A percentile compares a stretch with the other conserved stretches of the same genome.
phyloP scores from a whole-genome alignment of 31 red algal species.

The Asparagopsis taxiformis region DNA sequence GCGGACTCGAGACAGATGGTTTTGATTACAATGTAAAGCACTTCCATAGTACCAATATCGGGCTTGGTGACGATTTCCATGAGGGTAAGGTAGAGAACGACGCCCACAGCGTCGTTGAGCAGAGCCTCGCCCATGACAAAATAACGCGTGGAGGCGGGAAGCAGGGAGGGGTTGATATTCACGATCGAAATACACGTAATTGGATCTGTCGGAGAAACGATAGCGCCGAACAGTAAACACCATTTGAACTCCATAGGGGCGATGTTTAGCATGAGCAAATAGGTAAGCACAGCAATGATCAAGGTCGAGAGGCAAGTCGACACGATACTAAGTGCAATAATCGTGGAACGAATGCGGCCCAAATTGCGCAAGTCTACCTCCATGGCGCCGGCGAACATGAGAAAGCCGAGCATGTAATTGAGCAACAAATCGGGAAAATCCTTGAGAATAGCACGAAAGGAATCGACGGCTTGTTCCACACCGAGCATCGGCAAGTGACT shows the following conservation, averaged over 20 bases:
- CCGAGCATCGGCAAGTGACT: slow-evolving; percentile 60
- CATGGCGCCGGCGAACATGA: slow-evolving; percentile 94
- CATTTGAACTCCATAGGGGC: slow-evolving; percentile 79
- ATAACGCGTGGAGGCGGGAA: slow-evolving; percentile 88
- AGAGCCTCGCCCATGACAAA: slow-evolving; percentile 94
- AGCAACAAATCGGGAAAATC: slow-evolving; percentile 95
- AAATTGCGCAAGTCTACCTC: slow-evolving; percentile 91
- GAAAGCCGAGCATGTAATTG: slow-evolving; percentile 93
- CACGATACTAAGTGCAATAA: slow-evolving; percentile 71
- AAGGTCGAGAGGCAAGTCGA: slow-evolving; percentile 77
- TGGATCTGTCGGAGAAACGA: slow-evolving; percentile 98
- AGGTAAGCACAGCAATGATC: slow-evolving; percentile 82
- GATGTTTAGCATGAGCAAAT: slow-evolving; percentile 68
- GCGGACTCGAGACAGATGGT: slow-evolving; percentile 69
- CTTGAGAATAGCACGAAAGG: slow-evolving; percentile 61
- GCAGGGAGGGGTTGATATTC: slow-evolving; percentile 71
- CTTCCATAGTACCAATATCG: slow-evolving; percentile 32
- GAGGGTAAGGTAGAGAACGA: slow-evolving; percentile 79
- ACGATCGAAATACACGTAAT: slow-evolving; percentile 92
- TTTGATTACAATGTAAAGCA: slow-evolving; percentile 39
- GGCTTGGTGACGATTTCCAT: slow-evolving; percentile 53
- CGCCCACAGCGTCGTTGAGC: slow-evolving; percentile 97
- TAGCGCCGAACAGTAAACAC: slow-evolving; percentile 93
- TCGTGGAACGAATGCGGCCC: slow-evolving; percentile 74
- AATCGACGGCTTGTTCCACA: slow-evolving; percentile 38